Evolutionary conservation across 2,329 filamentous ascomycete genomes (phyloP).

Genomic region (Metarhizium sp.): DNA sequence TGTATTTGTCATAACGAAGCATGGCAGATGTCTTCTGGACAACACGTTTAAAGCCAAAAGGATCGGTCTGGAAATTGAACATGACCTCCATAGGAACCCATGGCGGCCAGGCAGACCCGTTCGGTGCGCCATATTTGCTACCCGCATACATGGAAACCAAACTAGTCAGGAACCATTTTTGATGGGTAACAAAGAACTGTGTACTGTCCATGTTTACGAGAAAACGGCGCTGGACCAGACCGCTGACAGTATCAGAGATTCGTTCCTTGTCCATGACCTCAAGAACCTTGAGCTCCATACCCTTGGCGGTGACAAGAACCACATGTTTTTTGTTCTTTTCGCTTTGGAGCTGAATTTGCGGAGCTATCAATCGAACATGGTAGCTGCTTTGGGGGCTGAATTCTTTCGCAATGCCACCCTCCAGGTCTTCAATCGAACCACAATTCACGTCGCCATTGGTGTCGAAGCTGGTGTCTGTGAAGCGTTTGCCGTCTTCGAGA

Average conservation of each 20-base stretch:
- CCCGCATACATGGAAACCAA: constrained; percentile 90
- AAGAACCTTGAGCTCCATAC: constrained; percentile 95
- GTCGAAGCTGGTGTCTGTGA: constrained; percentile 41
- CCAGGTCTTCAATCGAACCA: constrained; percentile 50
- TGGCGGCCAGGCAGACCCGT: constrained; percentile 85
- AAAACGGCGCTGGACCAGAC: constrained; percentile 89
- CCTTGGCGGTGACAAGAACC: constrained; percentile 92
- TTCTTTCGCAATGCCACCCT: constrained; percentile 72
- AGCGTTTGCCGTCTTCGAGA: constrained; percentile 72
- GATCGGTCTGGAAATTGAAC: constrained; percentile 89
- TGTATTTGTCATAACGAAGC: constrained; percentile 96
- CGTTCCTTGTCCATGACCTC: constrained; percentile 97
- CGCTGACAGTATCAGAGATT: constrained; percentile 85
- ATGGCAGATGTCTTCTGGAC: constrained; percentile 95
- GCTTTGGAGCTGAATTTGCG: constrained; percentile 95
- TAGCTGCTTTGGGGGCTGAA: constrained; percentile 91
- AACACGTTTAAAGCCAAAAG: constrained; percentile 95
- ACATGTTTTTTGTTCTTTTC: constrained; percentile 97
- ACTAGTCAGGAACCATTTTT: constrained; percentile 78
- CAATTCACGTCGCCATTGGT: constrained; percentile 22
- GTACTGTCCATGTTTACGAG: constrained; percentile 93
- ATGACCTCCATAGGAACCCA: constrained; percentile 99
- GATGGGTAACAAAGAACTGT: constrained; percentile 95
- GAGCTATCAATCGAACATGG: constrained; percentile 87
- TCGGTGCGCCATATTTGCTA: constrained; percentile 79